Evolutionary conservation across 441 rosid species (phyloP), one percentile per base, ranked within the genome.

Genomic region (Erysimum pusillum): DNA sequence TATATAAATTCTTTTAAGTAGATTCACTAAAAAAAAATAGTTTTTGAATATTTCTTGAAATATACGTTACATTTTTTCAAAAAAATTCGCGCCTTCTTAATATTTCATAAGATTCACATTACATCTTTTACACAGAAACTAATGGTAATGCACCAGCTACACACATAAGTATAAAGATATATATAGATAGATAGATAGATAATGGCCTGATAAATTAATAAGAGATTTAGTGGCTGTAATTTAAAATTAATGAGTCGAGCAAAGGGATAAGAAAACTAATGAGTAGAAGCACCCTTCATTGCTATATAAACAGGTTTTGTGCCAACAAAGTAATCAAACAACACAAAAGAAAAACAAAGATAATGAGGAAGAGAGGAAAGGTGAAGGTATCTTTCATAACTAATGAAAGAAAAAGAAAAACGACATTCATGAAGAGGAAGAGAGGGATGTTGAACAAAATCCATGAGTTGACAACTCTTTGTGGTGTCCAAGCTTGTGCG

Each of bases 381-480:
- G 0, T 17, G 12, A 18, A 49, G 2, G 1, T 49, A 18, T 17
- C 54, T 49, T 17, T 17, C 28, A 49, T 49, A 49, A 11, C 28
- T 1, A 4, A 18, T 49, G 54, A 17, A 18, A 18, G 28, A 17
- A 8, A 81, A 5, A 86, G 90, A 25, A 87, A 82, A 44, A 80
- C 75, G 4, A 82, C 86, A 0, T 87, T 69, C 72, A 86, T 82
- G 79, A 72, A 82, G 64, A 80, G 90, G 63, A 84, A 77, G 83
- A 84, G 73, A 31, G 86, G 87, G 0, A 18, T 88, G 15, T 8
- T 83, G 80, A 88, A 86, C 83, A 88, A 88, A 76, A 84, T 83
- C 71, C 65, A 67, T 14, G 89, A 86, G 73, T 45, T 89, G 6
- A 62, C 76, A 62, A 83, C 84, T 12, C 85, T 82, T 0, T 87